Base-by-base conservation (phyloP, 1,139 yeast genomes). In the Nematodospora anomalae region DNA sequence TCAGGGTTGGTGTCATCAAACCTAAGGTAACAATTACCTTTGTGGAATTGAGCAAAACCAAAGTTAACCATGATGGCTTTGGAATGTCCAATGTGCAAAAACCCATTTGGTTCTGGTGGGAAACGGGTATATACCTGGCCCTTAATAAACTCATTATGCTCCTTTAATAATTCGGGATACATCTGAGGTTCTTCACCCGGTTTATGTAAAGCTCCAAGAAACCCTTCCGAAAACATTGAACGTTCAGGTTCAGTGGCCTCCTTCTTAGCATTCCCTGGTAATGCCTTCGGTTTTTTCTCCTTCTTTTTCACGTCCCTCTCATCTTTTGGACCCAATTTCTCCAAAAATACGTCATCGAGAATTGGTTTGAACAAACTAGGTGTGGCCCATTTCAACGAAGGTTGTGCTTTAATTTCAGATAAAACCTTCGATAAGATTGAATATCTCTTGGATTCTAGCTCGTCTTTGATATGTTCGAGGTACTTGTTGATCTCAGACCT, bases 81-180 rank as follows among this genome's bases (percentile, higher is more conserved):
- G 33, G 96, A 85, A 60, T 92, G 99, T 31, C 99, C 99, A 62
- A 92, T 92, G 60, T 92, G 98, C 56, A 92, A 74, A 56, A 80
- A 92, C 40, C 98, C 98, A 60, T 90, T 90, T 35, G 98, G 98
- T 65, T 92, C 98, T 5, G 98, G 98, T 23, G 99, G 99, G 70
- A 92, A 92, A 58, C 99, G 80, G 1, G 98, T 94, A 53, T 76
- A 81, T 14, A 92, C 97, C 52, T 77, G 72, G 30, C 97, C 96
- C 23, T 77, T 73, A 27, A 96, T 88, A 45, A 78, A 79, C 38
- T 74, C 77, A 51, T 88, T 71, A 59, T 92, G 98, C 45, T 78
- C 83, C 48, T 74, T 73, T 83, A 87, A 82, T 37, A 86, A 71
- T 56, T 87, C 95, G 26, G 96, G 95, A 58, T 75, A 82, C 49